Evolutionary conservation across 331 rosid genomes (phyloP), one percentile per base, ranked within the genome.

Genomic region (Quercus lobata): DNA sequence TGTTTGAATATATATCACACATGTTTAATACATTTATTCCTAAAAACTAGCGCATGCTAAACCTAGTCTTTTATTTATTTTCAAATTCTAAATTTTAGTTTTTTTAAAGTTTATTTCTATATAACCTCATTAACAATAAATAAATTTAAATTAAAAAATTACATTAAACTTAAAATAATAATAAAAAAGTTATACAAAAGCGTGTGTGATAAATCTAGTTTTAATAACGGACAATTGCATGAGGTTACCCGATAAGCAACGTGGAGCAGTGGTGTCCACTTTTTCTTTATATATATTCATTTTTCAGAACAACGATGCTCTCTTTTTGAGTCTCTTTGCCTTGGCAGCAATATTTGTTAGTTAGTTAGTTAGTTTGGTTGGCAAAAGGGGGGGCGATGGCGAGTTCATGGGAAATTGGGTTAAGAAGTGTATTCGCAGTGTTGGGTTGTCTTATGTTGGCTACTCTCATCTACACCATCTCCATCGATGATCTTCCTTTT

Each of bases 401-500:
- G 83, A 88, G 53, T 82, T 81, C 89, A 15, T 17, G 78, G 79
- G 87, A 84, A 54, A 70, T 34, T n/a, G 83, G 81, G 25, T 79
- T 91, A 73, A 86, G 75, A 82, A 71, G 41, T 71, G 80, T 91
- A 35, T 94, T 91, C 80, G 29, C 69, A 37, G 75, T 78, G 4
- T 71, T 89, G 71, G 93, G 96, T 34, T 63, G 70, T 71, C 60
- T 82, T 70, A 87, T 91, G 97, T 76, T 79, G 9, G 73, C 88
- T 60, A 79, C 89, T 27, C 86, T 94, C 68, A 71, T 79, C 32
- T 92, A 84, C 89, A 90, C 95, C 24, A 29, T 90, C 87, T 16
- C 71, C 85, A 80, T 72, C 55, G 92, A 90, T 62, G 98, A 97
- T 9, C 73, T 22, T 80, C 98, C 97, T 18, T 91, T 92, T 65